Evolutionary conservation across 2,329 filamentous ascomycete genomes (phyloP), one percentile per base, ranked within the genome.

Genomic region (Hypoxylon sp.): DNA sequence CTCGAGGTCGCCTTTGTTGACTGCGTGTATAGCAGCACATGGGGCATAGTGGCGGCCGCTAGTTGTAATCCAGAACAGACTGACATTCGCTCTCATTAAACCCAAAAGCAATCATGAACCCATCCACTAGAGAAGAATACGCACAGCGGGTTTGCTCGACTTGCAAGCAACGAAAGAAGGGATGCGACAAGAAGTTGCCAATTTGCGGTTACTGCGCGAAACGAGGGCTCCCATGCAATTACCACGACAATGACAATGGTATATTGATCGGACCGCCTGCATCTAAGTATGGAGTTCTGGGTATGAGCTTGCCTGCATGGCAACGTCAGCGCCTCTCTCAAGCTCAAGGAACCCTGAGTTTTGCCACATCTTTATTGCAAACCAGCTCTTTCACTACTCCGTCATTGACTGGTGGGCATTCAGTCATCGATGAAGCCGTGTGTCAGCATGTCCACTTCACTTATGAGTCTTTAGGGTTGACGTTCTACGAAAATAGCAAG

Each of bases 161-260:
- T 19, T 44, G 39, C 19, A 44, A 44, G 39, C 39, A 17, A 3
- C 39, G 39, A 10, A 44, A 44, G 39, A 44, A 44, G 17, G 39
- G 39, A 19, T 44, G 39, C 39, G n/a, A 44, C 39, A 44, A 44
- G 39, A 44, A 44, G 14, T 44, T 44, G n/a, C 39, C 39, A 44
- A 19, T 44, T 44, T 44, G 39, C n/a, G n/a, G 39, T 17, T 44
- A 44, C 17, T 44, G 39, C 10, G 39, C 39, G 39, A 44, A 44
- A 44, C n/a, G 39, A 44, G 39, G 39, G 3, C 39, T 44, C 5
- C 8, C n/a, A 10, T 44, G 39, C 39, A 44, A n/a, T 19, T 44
- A 44, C 19, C 9, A 44, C 19, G 39, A 44, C 14, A 44, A 44
- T 44, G 39, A 19, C n/a, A 44, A 5, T 8, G n/a, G 17, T 19